Percentiles rank a stretch among this genome's conserved stretches.
These are phyloP conservation scores for Albatrellus ellisii DNA, from an alignment of 768 basidiomycete species.

Conservation along the genomic window DNA sequence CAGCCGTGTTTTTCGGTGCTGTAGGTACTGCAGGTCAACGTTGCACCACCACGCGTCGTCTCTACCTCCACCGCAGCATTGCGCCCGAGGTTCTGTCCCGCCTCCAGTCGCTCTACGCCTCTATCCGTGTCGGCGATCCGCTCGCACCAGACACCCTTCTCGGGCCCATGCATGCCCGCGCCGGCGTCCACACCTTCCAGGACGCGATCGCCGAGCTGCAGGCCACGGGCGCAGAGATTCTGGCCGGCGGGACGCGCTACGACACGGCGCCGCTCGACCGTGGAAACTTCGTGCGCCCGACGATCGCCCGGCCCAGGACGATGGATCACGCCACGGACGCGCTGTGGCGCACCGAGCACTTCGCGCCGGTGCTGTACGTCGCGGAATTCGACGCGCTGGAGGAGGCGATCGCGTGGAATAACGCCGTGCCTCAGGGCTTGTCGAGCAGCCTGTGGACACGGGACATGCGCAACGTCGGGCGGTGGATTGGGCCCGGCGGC, in stretches of 20 bases:
- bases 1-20: constrained; percentile 87
- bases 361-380: constrained; percentile 83
- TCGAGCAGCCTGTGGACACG: constrained; percentile 88
- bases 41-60: constrained; percentile 86
- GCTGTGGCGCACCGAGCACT: constrained; percentile 73
- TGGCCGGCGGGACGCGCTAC: constrained; percentile 58
- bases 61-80: constrained; percentile 78
- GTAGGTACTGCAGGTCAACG: constrained; percentile 68
- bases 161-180: constrained; percentile 73
- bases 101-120: constrained; percentile 60
- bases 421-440: constrained; percentile 83
- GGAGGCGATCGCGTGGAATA: constrained; percentile 83
- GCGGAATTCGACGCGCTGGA: constrained; percentile 79
- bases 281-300: constrained; percentile 87
- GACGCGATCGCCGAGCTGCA: constrained; percentile 48
- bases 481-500: constrained; percentile 85
- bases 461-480: constrained; percentile 71
- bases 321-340: constrained; percentile 31
- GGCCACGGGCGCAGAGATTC: constrained; percentile 57
- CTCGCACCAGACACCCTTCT: constrained; percentile 60
- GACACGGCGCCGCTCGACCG: constrained; percentile 28
- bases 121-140: constrained; percentile 76
- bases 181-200: constrained; percentile 54
- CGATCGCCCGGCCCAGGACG: constrained; percentile 59
- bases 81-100: constrained; percentile 64